Percentiles rank a stretch among this genome's conserved stretches.
phyloP scores from a whole-genome alignment of 768 basidiomycete genomes.

The Tylopilus felleus region DNA sequence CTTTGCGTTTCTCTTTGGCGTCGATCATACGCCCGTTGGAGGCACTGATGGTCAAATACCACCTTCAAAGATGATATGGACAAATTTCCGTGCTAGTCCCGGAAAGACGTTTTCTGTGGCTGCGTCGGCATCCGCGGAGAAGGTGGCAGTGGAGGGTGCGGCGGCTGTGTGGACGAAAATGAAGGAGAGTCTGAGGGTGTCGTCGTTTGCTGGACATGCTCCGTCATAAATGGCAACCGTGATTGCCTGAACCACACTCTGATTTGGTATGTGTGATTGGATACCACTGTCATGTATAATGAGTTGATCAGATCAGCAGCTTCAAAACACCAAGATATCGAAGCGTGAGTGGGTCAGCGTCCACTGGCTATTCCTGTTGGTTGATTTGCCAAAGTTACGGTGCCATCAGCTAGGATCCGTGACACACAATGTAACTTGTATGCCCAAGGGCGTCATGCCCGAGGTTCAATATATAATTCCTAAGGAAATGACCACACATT shows the following conservation, averaged over 20 bases:
- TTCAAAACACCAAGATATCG: background rate
- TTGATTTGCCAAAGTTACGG: too few species aligned
- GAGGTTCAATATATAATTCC: background rate
- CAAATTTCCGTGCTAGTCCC: constrained; percentile 18
- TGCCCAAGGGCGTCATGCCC: background rate
- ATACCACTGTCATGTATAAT: background rate
- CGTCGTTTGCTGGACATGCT: constrained; percentile 25
- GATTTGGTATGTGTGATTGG: background rate
- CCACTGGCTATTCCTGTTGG: background rate
- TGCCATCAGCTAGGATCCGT: background rate
- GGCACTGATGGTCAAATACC: constrained; percentile 1
- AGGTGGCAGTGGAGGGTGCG: constrained; percentile 49
- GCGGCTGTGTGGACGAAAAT: constrained; percentile 45
- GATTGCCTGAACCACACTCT: too few species aligned
- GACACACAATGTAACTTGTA: background rate
- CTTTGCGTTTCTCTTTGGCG: constrained; percentile 62
- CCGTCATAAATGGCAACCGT: constrained; percentile 28
- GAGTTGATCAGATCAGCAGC: background rate
- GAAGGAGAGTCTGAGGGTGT: constrained; percentile 38
- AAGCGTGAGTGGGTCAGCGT: background rate
- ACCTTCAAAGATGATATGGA: constrained; percentile 29
- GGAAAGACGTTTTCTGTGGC: constrained; percentile 36
- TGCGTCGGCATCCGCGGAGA: constrained; percentile 43
- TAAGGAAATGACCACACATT: background rate
- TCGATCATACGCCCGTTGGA: background rate